phyloP scores from a whole-genome alignment of 345 rosid species.

The Adansonia digitata region DNA sequence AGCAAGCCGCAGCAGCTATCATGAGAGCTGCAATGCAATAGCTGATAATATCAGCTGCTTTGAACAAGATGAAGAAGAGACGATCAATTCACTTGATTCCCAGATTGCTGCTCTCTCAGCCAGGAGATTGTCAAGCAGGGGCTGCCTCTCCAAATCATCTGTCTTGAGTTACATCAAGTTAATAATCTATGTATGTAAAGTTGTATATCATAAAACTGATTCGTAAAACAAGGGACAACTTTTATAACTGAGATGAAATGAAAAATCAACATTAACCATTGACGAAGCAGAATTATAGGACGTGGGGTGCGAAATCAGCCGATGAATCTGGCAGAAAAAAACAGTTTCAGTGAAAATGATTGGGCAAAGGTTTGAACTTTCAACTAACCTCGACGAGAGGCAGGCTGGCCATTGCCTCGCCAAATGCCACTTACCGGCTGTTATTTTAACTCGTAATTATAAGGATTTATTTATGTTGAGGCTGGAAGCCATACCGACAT shows the following conservation, averaged over 20 bases:
- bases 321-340: neutral
- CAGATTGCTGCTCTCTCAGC: slow-evolving; percentile 73
- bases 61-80: slow-evolving; percentile 80
- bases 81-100: slow-evolving; percentile 66
- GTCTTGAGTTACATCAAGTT: no score
- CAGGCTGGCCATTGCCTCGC: no score
- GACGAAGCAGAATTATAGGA: neutral
- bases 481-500: neutral
- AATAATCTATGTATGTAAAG: no score
- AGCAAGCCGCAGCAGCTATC: slow-evolving; percentile 65
- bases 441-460: no score
- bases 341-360: neutral
- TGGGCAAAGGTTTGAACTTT: neutral
- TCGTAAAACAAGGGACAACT: no score
- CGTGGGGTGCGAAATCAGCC: no score
- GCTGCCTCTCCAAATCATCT: slow-evolving; percentile 45
- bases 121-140: slow-evolving; percentile 85
- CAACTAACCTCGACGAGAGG: neutral
- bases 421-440: no score
- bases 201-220: no score
- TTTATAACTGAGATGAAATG: no score
- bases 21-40: slow-evolving; percentile 90
- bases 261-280: neutral
- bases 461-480: neutral
- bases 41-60: slow-evolving; percentile 87